A percentile compares a stretch with the other conserved stretches of the same genome.
Evolutionary conservation across 805 yeast genomes (phyloP).

Genomic region (Cyberlindnera galapagoensis): DNA sequence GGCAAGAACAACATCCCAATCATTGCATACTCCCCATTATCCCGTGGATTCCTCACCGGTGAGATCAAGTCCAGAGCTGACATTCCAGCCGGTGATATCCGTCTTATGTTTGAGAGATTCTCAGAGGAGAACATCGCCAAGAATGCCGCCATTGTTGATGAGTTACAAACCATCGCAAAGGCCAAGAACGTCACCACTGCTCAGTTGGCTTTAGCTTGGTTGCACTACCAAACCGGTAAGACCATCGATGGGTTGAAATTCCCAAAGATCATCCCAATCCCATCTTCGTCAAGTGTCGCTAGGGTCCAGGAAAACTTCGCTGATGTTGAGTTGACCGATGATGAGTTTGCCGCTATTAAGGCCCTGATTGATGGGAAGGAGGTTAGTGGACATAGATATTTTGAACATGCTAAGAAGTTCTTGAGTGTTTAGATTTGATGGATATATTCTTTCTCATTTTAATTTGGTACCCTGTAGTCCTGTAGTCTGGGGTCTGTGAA

Average conservation of each 20-base stretch:
- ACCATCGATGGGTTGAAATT: constrained; percentile 25
- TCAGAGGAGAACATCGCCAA: constrained; percentile 45
- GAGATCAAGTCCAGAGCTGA: constrained; percentile 37
- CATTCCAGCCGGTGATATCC: constrained; percentile 50
- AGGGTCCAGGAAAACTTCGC: constrained; percentile 60
- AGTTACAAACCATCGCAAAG: constrained; percentile 45
- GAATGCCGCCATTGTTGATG: constrained; percentile 47
- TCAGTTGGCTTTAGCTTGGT: constrained; percentile 69
- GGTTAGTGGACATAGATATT: constrained; percentile 54
- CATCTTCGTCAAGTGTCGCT: constrained; percentile 57
- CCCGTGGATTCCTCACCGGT: constrained; percentile 75
- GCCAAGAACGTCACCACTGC: constrained; percentile 43
- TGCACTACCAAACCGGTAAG: constrained; percentile 34
- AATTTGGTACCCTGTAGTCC: no score
- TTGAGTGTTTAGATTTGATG: no score
- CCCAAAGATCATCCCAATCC: constrained; percentile 69
- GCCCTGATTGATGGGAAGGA: constrained; percentile 35
- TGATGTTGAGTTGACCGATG: constrained; percentile 42
- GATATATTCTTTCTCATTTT: no score
- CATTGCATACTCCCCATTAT: constrained; percentile 78
- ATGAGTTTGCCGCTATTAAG: constrained; percentile 40
- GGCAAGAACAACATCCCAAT: constrained; percentile 56
- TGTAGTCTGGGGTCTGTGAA: no score
- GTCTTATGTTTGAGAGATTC: constrained; percentile 50
- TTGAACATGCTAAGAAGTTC: constrained; percentile 20